Evolutionary conservation across 352 stramenopile genomes (phyloP), one percentile per base, ranked within the genome.

Genomic region (Globisporangium apiculatum): DNA sequence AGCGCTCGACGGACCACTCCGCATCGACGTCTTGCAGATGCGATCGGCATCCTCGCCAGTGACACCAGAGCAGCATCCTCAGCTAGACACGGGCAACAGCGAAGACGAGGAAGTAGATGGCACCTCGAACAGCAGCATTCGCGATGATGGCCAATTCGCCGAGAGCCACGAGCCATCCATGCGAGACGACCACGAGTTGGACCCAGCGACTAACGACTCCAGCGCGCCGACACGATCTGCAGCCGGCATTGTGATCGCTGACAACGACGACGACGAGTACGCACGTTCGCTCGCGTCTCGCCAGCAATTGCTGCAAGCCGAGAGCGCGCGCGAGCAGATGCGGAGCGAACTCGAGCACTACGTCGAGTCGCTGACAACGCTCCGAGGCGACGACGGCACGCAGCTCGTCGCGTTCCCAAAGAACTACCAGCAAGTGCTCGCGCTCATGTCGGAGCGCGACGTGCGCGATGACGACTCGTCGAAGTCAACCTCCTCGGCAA

Each of bases 351-450:
- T 89, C 0, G 67, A 75, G 41, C 45, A 45, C 1, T 89, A 89
- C 56, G 64, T 87, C 11, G 45, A 49, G 17, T 75, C 72, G 14
- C 61, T 89, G 0, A 62, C 54, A 8, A 58, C 61, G 10, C 68
- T 65, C 42, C 69, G 51, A 6, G 76, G 85, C 36, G 73, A 76
- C n/a, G 64, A 79, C 14, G 79, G 79, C 38, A 66, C 83, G 15
- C 55, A 67, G 15, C 48, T 84, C 18, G 56, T 89, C 36, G 65
- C 74, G 55, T 89, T 86, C 40, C 76, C 79, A 1, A 64, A 54
- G 18, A 89, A 89, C 57, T 89, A 86, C 50, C 62, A 79, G 36
- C 69, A 86, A 52, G 72, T 89, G 53, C 61, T 87, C 40, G 73
- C 73, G 5, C 69, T 89, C 8, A 89, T 89, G 79, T 86, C 76